Evolutionary conservation across 805 yeast species (phyloP), one percentile per base, ranked within the genome.

Genomic region (Nakazawaea ishiwadae): DNA sequence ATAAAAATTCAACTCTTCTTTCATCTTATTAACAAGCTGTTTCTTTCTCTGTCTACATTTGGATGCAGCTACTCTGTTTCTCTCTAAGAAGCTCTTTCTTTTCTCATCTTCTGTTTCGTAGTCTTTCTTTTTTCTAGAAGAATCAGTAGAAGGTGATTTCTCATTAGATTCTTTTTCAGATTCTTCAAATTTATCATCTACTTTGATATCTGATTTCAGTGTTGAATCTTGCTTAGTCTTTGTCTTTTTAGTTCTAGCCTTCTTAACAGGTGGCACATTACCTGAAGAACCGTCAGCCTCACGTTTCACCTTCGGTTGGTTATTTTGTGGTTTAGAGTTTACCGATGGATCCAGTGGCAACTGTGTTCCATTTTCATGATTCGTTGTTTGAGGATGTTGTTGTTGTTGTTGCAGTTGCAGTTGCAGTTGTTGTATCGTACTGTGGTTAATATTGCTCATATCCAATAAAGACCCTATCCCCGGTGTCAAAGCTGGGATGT

Each of bases 51-150:
- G 95, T 48, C 99, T 77, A 67, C 98, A 93, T 58, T 89, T 90
- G n/a, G 95, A 81, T 0, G 99, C 99, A 0, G 99, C 99, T 10
- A 91, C 80, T 45, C 99, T 71, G 60, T 93, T 93, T 51, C 98
- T 73, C 58, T 93, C 99, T 48, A 93, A 62, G 51, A 91, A 91
- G 51, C 73, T 80, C 55, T 78, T 77, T 18, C 97, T 75, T 55
- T 85, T 88, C 53, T 81, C 79, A 50, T 84, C 95, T 55, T 84
- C 75, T 48, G 80, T 49, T 69, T 74, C 35, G 56, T 67, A 70
- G 12, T 73, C 79, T 54, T 77, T 77, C 18, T 96, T 74, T 54
- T 84, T 88, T 53, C 81, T 79, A 49, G 83, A 93, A 55, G 84
- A 73, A 48, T 79, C 48, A 69, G 75, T 34, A 56, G 71, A 12